phyloP scores from a whole-genome alignment of 441 rosid genomes.

The Dalechampia spathulata region DNA sequence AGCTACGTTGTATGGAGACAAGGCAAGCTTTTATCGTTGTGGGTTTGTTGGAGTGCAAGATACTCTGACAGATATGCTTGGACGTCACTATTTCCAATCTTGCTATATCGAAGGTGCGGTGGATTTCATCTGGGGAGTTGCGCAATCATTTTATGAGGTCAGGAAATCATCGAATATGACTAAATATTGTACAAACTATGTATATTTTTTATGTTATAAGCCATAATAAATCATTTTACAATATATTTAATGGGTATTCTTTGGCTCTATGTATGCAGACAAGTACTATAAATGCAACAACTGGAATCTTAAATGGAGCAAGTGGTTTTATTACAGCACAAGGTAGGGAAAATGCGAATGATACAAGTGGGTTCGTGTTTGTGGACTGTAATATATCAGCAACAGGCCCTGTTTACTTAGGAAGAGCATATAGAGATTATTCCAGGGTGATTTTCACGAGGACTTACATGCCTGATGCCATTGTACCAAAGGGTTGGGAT shows the following conservation, averaged over 20 bases:
- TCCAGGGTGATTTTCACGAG: slow-evolving; percentile 37
- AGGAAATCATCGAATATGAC: no score
- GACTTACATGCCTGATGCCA: slow-evolving; percentile 19
- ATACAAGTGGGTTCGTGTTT: slow-evolving; percentile 41
- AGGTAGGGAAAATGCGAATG: slow-evolving; percentile 2
- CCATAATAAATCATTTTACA: no score
- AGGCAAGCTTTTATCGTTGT: slow-evolving; percentile 33
- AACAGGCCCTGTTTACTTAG: slow-evolving; percentile 23
- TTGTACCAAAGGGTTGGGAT: slow-evolving; percentile 39
- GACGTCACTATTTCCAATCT: slow-evolving; percentile 37
- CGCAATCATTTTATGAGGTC: slow-evolving; percentile 42
- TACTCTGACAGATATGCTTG: slow-evolving; percentile 30
- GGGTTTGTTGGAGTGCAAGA: slow-evolving; percentile 37
- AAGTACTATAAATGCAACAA: slow-evolving; percentile 14
- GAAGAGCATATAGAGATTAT: slow-evolving; percentile 39
- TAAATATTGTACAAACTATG: no score
- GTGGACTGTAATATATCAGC: slow-evolving; percentile 21
- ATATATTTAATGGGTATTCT: background rate
- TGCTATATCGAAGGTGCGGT: slow-evolving; percentile 46
- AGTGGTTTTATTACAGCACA: slow-evolving; percentile 45
- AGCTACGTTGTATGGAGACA: slow-evolving; percentile 28
- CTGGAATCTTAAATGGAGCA: background rate
- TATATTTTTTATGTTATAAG: no score
- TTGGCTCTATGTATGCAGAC: slow-evolving; percentile 16
- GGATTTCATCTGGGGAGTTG: slow-evolving; percentile 55